Base-by-base conservation (phyloP, 306 rosid genomes). In the Lathyrus aphaca region DNA sequence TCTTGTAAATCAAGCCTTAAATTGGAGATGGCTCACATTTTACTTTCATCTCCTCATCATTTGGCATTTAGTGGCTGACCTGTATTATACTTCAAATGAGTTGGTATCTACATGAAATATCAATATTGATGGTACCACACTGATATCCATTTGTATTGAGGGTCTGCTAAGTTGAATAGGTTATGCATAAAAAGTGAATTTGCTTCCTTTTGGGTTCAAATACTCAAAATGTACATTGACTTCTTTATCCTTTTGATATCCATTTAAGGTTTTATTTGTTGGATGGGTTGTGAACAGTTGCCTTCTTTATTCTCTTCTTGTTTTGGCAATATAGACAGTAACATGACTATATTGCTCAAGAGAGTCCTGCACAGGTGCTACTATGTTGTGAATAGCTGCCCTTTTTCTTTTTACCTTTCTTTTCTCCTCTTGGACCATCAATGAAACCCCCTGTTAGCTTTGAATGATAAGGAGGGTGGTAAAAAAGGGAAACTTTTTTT, bases 351-450 rank as follows among this genome's bases (percentile, higher is more conserved):
- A 39, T 21, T 42, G 40, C 65, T 39, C 16, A 17, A 42, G 48
- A 21, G 63, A 49, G 30, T 42, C 53, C 5, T 69, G 58, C 69
- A 17, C 17, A 8, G 38, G 53, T 55, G 18, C 67, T 43, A 63
- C 49, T 57, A 57, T 70, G 58, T 44, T 76, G 53, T 38, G 66
- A 23, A 18, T 43, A 51, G 53, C 23, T 40, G 19, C 53, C 19
- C n/a, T 25, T 54, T 3, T 48, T 16, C 27, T 39, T 56, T 13
- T 44, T 4, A 35, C 35, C 37, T 43, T 53, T 53, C 23, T 32
- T 37, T 54, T 23, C 29, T 16, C 23, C 38, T 30, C 3, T 66
- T 32, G 19, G 18, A 62, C 54, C 51, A 46, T 39, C 23, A 58
- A n/a, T 65, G 42, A 35, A 25, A 25, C 45, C 25, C 15, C 15